phyloP scores from a whole-genome alignment of 345 rosid genomes.

The sweet orange (Citrus sinensis) region DNA sequence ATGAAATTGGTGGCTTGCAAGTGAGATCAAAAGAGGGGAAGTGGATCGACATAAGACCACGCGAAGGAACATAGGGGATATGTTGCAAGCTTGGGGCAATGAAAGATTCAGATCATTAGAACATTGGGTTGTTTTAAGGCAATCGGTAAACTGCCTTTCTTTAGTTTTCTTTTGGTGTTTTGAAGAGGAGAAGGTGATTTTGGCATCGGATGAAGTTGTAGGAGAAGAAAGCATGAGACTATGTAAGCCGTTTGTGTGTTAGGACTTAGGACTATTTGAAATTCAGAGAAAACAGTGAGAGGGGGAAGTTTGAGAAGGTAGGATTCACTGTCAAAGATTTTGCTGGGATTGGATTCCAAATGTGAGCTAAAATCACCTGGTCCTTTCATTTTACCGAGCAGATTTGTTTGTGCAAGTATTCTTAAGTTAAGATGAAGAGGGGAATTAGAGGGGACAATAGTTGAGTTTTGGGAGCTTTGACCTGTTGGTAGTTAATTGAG shows the following conservation, averaged over 20 bases:
- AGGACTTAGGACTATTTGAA: conserved; percentile 33
- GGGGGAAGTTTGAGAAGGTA: conserved; percentile 41
- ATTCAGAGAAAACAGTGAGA: conserved; percentile 32
- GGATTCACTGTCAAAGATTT: conserved; percentile 44
- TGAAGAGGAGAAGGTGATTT: conserved; percentile 34
- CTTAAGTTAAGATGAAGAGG: background rate
- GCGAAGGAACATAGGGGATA: conserved; percentile 18
- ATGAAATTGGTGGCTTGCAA: conserved; percentile 36
- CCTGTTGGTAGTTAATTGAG: conserved; percentile 14
- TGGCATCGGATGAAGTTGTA: conserved; percentile 32
- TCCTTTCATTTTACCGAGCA: background rate
- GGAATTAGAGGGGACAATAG: background rate
- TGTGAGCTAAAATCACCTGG: background rate
- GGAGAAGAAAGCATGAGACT: conserved; percentile 19
- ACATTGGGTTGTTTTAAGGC: conserved; percentile 33
- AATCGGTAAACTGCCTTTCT: conserved; percentile 24
- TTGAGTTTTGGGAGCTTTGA: conserved; percentile 4
- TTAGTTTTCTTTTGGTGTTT: conserved; percentile 46
- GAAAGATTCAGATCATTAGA: conserved; percentile 35
- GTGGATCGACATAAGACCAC: conserved; percentile 39
- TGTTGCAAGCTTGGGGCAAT: conserved; percentile 49
- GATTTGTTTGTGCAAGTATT: background rate
- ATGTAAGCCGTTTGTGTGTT: conserved; percentile 36
- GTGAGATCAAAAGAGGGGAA: conserved; percentile 40
- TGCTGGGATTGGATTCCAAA: conserved; percentile 24